phyloP scores from a whole-genome alignment of 2,329 filamentous ascomycete genomes.

The Hymenotorrendiella dingleyae region DNA sequence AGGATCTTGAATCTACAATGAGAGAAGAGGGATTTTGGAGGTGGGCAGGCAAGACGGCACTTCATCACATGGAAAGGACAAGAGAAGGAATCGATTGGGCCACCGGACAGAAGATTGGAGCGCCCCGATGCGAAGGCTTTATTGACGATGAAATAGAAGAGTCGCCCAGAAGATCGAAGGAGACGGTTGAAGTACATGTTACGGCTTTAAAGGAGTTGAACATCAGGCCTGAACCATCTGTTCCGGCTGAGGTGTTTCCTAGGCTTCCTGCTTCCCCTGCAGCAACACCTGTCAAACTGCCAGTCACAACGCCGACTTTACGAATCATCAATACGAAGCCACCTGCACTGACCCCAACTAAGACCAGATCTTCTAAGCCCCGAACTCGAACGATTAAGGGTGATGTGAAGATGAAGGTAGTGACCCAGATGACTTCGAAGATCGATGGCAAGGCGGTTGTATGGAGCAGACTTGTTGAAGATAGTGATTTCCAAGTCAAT shows the following conservation, averaged over 20 bases:
- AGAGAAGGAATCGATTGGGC: conserved; percentile 26
- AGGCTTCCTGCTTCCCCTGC: too few species aligned
- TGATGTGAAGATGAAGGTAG: not conserved
- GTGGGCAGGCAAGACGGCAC: conserved; percentile 27
- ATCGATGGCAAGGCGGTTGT: not conserved
- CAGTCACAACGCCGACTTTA: conserved; percentile 3
- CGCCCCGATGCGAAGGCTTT: not conserved
- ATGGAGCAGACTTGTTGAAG: not conserved
- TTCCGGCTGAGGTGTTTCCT: not conserved
- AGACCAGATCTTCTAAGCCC: not conserved
- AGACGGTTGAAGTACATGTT: too few species aligned
- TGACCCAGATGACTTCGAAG: not conserved
- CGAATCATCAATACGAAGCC: not conserved
- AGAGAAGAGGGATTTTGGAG: conserved; percentile 29
- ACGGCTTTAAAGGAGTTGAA: too few species aligned
- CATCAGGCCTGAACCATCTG: too few species aligned
- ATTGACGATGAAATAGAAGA: not conserved
- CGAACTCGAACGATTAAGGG: not conserved
- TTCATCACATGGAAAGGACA: conserved; percentile 16
- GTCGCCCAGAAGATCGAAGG: too few species aligned
- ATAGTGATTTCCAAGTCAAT: too few species aligned
- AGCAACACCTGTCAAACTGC: not conserved
- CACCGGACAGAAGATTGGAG: conserved; percentile 24
- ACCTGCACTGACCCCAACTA: not conserved
- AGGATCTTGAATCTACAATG: conserved; percentile 22